These are phyloP conservation scores for Cucurbita argyrosperma DNA, from an alignment of 306 rosid genomes.

Conservation along the genomic window DNA sequence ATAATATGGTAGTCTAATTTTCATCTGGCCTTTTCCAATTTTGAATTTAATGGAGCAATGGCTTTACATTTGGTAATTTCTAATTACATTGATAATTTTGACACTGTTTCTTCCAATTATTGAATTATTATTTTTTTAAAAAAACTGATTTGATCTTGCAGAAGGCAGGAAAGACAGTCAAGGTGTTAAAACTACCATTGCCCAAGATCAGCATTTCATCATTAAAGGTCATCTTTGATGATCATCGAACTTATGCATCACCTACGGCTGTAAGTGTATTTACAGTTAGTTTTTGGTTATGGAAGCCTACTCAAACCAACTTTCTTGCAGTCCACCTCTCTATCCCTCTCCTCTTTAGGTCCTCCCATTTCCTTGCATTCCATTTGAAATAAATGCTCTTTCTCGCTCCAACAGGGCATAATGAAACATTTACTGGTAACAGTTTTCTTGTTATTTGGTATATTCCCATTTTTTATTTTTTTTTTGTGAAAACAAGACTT, in stretches of 20 bases:
- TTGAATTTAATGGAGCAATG: neutral
- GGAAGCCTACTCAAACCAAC: neutral
- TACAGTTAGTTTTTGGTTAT: neutral
- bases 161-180: constrained; percentile 70
- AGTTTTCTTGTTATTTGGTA: neutral
- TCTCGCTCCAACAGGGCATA: neutral
- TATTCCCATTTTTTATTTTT: neutral
- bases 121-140: neutral
- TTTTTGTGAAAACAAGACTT: neutral
- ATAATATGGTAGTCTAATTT: neutral
- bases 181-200: constrained; percentile 70
- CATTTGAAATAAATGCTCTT: neutral
- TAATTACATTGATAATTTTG: neutral
- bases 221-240: constrained; percentile 70
- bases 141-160: constrained; percentile 14
- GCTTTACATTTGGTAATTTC: neutral
- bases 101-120: neutral
- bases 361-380: neutral
- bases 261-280: constrained; percentile 58
- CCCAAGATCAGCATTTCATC: constrained; percentile 76
- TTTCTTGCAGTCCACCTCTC: neutral
- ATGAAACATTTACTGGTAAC: neutral
- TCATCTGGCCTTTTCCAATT: neutral
- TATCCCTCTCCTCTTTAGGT: neutral
- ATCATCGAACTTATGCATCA: constrained; percentile 90